Conservation (phyloP, 148 eudicot species). For the Fagopyrum tataricum region DNA sequence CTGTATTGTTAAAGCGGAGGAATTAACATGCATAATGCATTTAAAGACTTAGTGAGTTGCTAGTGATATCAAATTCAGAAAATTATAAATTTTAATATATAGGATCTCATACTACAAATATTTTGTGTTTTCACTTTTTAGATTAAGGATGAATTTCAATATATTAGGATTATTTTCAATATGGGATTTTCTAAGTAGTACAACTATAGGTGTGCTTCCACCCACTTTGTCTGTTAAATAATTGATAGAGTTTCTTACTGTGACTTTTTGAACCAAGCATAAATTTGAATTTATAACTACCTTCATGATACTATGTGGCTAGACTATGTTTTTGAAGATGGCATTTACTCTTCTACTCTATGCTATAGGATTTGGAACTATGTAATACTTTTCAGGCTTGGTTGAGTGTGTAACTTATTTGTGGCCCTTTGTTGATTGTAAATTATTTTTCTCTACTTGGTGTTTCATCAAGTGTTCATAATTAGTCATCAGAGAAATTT, state of each 20-base stretch:
- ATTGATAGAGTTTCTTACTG: not conserved
- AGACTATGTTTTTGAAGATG: not conserved
- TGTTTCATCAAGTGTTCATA: not conserved
- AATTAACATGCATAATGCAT: slow-evolving; percentile 6
- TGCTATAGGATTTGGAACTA: not conserved
- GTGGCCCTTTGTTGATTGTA: not conserved
- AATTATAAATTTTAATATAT: not conserved
- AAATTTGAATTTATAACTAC: not conserved
- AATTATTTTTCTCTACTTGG: not conserved
- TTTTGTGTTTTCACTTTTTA: too few species aligned
- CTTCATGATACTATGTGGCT: not conserved
- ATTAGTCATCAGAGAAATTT: not conserved
- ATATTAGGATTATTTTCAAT: too few species aligned
- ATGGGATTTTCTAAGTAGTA: too few species aligned
- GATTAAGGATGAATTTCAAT: too few species aligned
- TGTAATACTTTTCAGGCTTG: not conserved
- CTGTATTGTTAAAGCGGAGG: not conserved
- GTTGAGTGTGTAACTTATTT: not conserved
- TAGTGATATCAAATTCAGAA: not conserved
- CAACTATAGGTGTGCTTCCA: too few species aligned
- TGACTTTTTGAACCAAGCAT: not conserved
- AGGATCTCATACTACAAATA: too few species aligned
- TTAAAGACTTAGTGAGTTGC: not conserved
- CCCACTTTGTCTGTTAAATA: not conserved
- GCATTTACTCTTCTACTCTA: not conserved